phyloP scores from a whole-genome alignment of 1,284 basidiomycete genomes.

The Cutaneotrichosporon arboriforme region DNA sequence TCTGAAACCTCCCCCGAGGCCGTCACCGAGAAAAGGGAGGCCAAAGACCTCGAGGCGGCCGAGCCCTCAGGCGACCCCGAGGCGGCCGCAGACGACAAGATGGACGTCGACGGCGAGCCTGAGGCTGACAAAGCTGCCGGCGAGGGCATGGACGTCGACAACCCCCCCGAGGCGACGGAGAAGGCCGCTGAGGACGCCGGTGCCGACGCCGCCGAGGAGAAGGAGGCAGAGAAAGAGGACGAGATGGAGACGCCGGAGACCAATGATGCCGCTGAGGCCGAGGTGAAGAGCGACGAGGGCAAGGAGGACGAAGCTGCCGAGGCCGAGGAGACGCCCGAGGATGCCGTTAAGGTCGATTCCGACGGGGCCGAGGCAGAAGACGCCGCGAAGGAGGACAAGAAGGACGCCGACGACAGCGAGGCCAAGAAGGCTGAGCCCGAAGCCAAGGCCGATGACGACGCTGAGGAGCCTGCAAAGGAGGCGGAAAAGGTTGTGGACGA shows the following conservation, averaged over 20 bases:
- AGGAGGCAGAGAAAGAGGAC: not conserved
- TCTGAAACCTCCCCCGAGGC: not conserved
- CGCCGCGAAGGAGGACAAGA: not conserved
- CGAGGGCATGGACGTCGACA: not conserved
- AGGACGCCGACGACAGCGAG: conserved; percentile 1
- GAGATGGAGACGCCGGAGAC: not conserved
- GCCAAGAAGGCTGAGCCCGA: not conserved
- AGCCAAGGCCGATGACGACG: not conserved
- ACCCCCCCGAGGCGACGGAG: not conserved
- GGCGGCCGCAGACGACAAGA: conserved; percentile 3
- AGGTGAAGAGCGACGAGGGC: not conserved
- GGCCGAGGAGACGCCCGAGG: conserved; percentile 8
- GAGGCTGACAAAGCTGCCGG: not conserved
- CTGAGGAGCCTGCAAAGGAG: not conserved
- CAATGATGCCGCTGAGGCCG: not conserved
- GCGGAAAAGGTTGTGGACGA: conserved; percentile 4
- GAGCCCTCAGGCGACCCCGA: no score
- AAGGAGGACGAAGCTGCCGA: conserved; percentile 9
- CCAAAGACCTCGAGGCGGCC: no score
- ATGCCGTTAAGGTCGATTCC: not conserved
- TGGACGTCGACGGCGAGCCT: conserved; percentile 4
- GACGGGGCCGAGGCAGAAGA: not conserved
- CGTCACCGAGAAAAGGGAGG: no score
- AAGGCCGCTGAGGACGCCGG: not conserved
- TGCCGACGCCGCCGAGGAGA: not conserved